Evolutionary conservation across 306 rosid species (phyloP).

Genomic region (Dalbergia cochinchinensis): DNA sequence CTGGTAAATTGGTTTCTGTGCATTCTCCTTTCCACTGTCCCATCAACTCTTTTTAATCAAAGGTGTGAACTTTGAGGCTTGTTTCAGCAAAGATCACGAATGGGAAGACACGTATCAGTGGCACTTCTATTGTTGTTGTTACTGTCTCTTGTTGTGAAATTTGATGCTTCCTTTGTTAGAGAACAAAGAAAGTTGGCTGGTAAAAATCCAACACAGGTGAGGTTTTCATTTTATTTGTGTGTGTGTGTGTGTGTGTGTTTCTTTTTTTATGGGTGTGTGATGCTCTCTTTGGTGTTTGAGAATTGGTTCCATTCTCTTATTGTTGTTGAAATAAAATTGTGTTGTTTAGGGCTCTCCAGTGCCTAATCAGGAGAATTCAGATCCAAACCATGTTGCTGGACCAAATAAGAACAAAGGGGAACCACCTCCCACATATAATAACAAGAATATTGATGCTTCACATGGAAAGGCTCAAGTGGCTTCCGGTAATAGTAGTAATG

Average conservation of each 20-base stretch:
- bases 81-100: slow-evolving; percentile 42
- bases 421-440: slow-evolving; percentile 5
- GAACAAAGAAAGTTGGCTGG: slow-evolving; percentile 52
- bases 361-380: slow-evolving; percentile 35
- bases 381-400: slow-evolving; percentile 19
- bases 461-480: not conserved
- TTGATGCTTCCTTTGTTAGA: slow-evolving; percentile 50
- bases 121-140: slow-evolving; percentile 50
- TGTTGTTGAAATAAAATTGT: slow-evolving; percentile 47
- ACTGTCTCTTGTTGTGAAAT: slow-evolving; percentile 37
- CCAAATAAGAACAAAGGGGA: not conserved
- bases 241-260: not conserved
- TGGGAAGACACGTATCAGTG: slow-evolving; percentile 53
- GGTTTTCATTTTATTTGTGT: slow-evolving; percentile 23
- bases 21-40: not conserved
- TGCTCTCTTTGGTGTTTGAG: slow-evolving; percentile 6
- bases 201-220: slow-evolving; percentile 45
- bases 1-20: slow-evolving; percentile 36
- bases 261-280: no score
- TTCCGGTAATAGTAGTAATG: not conserved
- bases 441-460: not conserved
- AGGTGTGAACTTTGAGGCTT: slow-evolving; percentile 23
- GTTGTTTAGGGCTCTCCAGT: slow-evolving; percentile 56
- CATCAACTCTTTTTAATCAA: not conserved
- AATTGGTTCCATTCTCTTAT: slow-evolving; percentile 49